A percentile compares a stretch with the other conserved stretches of the same genome.
Evolutionary conservation across 1,284 basidiomycete species (phyloP).

Genomic region (Puccinia coronata): DNA sequence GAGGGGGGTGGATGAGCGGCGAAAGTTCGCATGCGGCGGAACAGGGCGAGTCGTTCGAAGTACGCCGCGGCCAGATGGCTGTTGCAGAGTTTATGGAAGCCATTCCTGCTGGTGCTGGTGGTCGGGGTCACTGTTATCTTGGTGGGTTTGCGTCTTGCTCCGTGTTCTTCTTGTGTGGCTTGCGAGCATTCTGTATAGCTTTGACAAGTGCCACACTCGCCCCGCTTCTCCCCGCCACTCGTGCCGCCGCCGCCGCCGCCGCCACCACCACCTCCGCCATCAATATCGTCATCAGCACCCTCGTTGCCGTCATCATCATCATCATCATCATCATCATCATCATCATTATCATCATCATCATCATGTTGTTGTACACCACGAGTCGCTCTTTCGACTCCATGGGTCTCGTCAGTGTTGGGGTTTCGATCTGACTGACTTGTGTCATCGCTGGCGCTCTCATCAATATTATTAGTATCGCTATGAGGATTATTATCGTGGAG

Average conservation of each 20-base stretch:
- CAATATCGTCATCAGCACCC: too few species aligned
- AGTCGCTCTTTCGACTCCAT: neutral
- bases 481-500: neutral
- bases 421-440: too few species aligned
- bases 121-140: too few species aligned
- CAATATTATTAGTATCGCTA: neutral
- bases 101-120: neutral
- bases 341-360: neutral
- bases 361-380: neutral
- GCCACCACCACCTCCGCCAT: too few species aligned
- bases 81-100: conserved; percentile 1
- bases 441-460: too few species aligned
- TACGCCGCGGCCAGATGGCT: conserved; percentile 54
- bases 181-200: neutral
- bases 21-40: conserved; percentile 53
- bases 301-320: too few species aligned
- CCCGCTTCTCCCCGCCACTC: neutral
- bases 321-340: too few species aligned
- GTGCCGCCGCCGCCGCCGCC: neutral
- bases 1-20: conserved; percentile 38
- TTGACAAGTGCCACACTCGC: too few species aligned
- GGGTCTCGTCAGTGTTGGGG: neutral
- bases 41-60: conserved; percentile 52
- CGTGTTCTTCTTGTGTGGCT: neutral
- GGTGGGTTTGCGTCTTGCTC: neutral